A percentile compares a stretch with the other conserved stretches of the same genome.
Evolutionary conservation across 1,284 basidiomycete genomes (phyloP).

Genomic region (Pterula multifida): DNA sequence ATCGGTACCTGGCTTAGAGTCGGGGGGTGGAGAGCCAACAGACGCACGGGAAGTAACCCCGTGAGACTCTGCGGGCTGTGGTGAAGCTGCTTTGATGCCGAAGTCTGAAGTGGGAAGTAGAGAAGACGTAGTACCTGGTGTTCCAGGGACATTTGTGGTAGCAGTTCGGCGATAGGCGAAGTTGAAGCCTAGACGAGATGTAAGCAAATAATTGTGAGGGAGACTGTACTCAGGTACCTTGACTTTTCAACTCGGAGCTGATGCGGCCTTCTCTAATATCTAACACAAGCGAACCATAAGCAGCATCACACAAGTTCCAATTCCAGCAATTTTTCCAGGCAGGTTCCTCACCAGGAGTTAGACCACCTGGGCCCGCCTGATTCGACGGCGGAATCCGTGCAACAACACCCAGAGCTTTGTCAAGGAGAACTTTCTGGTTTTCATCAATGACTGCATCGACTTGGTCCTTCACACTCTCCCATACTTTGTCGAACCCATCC

Average conservation of each 20-base stretch:
- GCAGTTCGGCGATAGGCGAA: slow-evolving; percentile 81
- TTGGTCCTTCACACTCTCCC: slow-evolving; percentile 87
- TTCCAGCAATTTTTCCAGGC: slow-evolving; percentile 99
- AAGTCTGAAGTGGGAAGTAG: neutral
- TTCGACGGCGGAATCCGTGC: slow-evolving; percentile 60
- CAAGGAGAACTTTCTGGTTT: slow-evolving; percentile 77
- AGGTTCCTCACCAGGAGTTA: slow-evolving; percentile 60
- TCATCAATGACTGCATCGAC: slow-evolving; percentile 91
- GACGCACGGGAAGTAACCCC: neutral
- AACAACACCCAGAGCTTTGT: slow-evolving; percentile 82
- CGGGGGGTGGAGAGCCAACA: neutral
- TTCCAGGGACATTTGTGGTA: slow-evolving; percentile 12
- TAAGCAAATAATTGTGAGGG: slow-evolving; percentile 1
- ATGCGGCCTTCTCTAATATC: slow-evolving; percentile 88
- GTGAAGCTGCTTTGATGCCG: neutral
- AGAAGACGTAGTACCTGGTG: slow-evolving; percentile 5
- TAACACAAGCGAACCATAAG: slow-evolving; percentile 80
- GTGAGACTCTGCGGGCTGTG: neutral
- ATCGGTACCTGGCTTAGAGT: neutral
- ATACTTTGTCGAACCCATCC: slow-evolving; percentile 81
- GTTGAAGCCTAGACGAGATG: slow-evolving; percentile 66
- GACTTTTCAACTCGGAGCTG: slow-evolving; percentile 83
- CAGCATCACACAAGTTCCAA: slow-evolving; percentile 94
- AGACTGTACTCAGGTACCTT: slow-evolving; percentile 43
- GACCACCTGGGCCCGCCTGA: slow-evolving; percentile 41